Conservation (phyloP, 345 rosid genomes). For the Sonneratia alba region DNA sequence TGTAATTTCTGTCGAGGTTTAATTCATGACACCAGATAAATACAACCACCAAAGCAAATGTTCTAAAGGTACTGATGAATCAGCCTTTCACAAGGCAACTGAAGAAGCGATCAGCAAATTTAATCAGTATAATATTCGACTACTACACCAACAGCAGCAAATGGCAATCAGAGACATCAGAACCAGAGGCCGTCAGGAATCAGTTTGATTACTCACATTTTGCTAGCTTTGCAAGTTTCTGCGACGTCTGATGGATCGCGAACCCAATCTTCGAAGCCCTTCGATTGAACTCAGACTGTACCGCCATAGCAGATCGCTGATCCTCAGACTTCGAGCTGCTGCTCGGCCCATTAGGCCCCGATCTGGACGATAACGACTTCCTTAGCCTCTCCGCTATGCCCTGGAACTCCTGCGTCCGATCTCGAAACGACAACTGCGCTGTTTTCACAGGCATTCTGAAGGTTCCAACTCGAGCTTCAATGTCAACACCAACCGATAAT, state of each 20-base stretch:
- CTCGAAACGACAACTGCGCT: constrained; percentile 38
- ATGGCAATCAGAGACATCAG: background rate
- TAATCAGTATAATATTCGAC: background rate
- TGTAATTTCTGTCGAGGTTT: too few relatives aligned
- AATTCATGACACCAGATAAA: background rate
- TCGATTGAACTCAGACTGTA: constrained; percentile 52
- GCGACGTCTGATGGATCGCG: constrained; percentile 56
- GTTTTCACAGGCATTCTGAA: constrained; percentile 21
- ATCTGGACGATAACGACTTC: constrained; percentile 27
- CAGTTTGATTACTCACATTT: constrained; percentile 28
- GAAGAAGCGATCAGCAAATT: background rate
- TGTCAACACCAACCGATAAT: background rate
- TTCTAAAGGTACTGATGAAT: background rate
- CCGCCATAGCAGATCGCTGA: constrained; percentile 34
- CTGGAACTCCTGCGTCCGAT: constrained; percentile 52
- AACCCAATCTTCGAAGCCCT: constrained; percentile 54
- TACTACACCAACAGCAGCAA: background rate
- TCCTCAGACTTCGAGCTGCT: constrained; percentile 25
- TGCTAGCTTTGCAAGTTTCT: constrained; percentile 46
- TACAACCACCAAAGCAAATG: background rate
- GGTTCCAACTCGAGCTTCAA: background rate
- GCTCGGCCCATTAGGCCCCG: constrained; percentile 24
- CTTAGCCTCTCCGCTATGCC: constrained; percentile 44
- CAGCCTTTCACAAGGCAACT: background rate
- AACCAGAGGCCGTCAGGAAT: background rate